Evolutionary conservation across 805 yeast species (phyloP).

Genomic region (Yarrowia yakushimensis): DNA sequence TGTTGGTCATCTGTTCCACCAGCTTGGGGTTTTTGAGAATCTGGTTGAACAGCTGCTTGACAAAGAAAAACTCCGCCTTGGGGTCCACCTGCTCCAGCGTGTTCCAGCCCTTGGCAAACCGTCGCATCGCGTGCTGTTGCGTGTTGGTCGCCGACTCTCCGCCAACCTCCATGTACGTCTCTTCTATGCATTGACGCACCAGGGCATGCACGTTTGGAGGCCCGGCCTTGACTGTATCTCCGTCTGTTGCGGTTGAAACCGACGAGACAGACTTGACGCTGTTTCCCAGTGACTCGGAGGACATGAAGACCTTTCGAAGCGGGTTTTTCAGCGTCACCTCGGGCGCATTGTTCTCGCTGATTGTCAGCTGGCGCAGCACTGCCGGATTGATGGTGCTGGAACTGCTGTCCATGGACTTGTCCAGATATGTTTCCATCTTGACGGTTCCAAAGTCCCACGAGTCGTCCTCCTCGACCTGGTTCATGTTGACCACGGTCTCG

Average conservation of each 20-base stretch:
- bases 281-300: not conserved
- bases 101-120: slow-evolving; percentile 12
- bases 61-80: slow-evolving; percentile 3
- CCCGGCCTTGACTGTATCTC: not conserved
- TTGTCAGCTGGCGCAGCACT: not conserved
- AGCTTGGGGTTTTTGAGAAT: slow-evolving; percentile 13
- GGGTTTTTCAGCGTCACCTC: slow-evolving; percentile 19
- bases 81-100: slow-evolving; percentile 23
- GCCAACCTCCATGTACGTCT: slow-evolving; percentile 6
- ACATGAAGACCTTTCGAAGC: not conserved
- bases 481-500: slow-evolving; percentile 6
- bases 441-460: slow-evolving; percentile 43
- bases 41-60: slow-evolving; percentile 9
- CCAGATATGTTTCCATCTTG: slow-evolving; percentile 26
- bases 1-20: slow-evolving; percentile 22
- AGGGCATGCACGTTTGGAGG: not conserved
- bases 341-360: not conserved
- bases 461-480: slow-evolving; percentile 32
- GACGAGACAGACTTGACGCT: not conserved
- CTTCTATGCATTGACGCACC: slow-evolving; percentile 3
- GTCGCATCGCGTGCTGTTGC: slow-evolving; percentile 14
- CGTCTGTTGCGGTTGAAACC: not conserved
- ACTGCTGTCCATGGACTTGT: not conserved
- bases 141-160: slow-evolving; percentile 5
- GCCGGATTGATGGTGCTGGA: not conserved